Base-by-base conservation (phyloP, 495 filamentous ascomycete species). In the Astrothelium macrocarpum region DNA sequence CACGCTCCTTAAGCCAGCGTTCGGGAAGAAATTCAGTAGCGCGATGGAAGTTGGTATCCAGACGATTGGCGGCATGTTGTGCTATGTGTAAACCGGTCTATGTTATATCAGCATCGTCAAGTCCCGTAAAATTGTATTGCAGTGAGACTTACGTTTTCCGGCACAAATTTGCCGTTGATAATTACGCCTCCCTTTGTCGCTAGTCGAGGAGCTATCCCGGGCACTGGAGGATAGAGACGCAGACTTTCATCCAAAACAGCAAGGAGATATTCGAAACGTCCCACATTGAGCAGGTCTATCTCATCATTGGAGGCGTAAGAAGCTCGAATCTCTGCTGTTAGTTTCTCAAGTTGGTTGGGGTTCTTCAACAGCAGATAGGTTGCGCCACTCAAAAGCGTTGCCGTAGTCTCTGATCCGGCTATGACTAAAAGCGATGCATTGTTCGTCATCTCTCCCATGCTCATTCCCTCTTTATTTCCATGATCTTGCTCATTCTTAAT, bases 181-280 rank as follows among this genome's bases (percentile, higher is more conserved):
- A 67, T 69, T 63, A 69, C 78, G 25, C 71, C 81, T 29, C 62
- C 73, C 36, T 25, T 26, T 2, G 71, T 75, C 45, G 73, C 74
- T 20, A 72, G 36, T 3, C 86, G 74, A 7, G 80, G 78, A 0
- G 82, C 62, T 3, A 78, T 78, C 0, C 74, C 67, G 0, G 84
- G 77, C 0, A 79, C 77, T 0, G 85, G 80, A 23, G 85, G 84
- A 62, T 80, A 82, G 11, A 87, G 66, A 3, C 86, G 77, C 4
- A 89, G 73, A 0, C 75, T 73, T 68, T 90, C 85, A 12, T 80
- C 74, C n/a, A 88, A 71, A 14, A 81, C 75, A 1, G 85, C 86
- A 46, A 78, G 75, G 66, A 87, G 75, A 67, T 85, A 87, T 1
- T 70, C 70, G 0, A 85, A 72, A 1, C 74, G 68, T 11, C 71